Base-by-base conservation (phyloP, 179 eudicot species). In the Silene noctiflora region DNA sequence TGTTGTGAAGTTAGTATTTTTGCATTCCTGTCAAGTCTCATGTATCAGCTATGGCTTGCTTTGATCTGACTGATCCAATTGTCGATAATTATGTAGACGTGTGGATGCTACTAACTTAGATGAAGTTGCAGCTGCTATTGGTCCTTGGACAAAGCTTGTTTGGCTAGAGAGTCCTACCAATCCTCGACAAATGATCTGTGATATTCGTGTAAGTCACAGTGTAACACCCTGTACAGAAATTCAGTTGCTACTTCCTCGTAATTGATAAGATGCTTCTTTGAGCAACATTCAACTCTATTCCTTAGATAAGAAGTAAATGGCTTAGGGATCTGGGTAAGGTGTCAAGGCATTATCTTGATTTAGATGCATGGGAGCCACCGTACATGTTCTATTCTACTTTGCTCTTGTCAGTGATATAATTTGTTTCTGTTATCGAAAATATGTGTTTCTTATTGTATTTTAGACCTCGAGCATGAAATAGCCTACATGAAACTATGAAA, bases 141-240 rank as follows among this genome's bases (percentile, higher is more conserved):
- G 91, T 60, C 88, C 95, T 55, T 35, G 70, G 85, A 95, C 99
- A 76, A 95, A 91, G 90, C 99, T 95, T 84, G 92, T 95, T 44
- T 95, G 99, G 99, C 83, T 95, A 81, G 99, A 95, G 85, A 93
- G 91, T 84, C 98, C 98, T 71, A 93, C 99, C 67, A 95, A 95
- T 81, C 99, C 99, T 33, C 88, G 99, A 31, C 95, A 82, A 83
- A 97, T 91, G 84, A 91, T 95, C 66, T 93, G 93, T 77, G 97
- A 95, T 85, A 90, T 95, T 78, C 89, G 89, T 80, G 99, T 95
- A 85, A 81, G 89, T 78, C 31, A 29, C 29, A 29, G 33, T 29
- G 4, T 29, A 9, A n/a, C 60, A 35, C 33, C 60, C 3, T 22
- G 20, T 17, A 19, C 19, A 56, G 14, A 42, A 16, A 62, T 39